A percentile compares a stretch with the other conserved stretches of the same genome.
Conservation (phyloP, 2,329 filamentous ascomycete genomes). For the Ophiostoma australiae region DNA sequence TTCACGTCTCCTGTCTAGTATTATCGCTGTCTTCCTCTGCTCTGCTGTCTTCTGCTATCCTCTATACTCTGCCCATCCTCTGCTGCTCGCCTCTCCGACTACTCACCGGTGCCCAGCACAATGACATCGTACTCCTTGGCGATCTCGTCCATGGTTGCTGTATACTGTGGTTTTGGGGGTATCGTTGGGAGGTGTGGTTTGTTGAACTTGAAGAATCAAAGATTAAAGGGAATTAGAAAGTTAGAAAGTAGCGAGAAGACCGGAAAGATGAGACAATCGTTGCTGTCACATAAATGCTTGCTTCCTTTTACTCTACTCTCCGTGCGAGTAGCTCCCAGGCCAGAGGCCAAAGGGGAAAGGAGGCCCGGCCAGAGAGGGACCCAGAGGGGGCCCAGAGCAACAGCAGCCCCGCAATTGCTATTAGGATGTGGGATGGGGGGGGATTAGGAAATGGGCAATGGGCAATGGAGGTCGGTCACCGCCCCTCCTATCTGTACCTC, state of each 20-base stretch:
- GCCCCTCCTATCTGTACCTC: slow-evolving; percentile 11
- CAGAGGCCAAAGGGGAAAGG: slow-evolving; percentile 21
- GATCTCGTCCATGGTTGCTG: slow-evolving; percentile 83
- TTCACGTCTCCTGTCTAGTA: not conserved
- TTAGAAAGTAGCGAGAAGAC: not conserved
- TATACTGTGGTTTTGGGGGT: slow-evolving; percentile 6
- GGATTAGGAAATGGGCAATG: not conserved
- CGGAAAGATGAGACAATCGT: slow-evolving; percentile 10
- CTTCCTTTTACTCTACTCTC: not conserved
- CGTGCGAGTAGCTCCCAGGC: not conserved
- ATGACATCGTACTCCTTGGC: slow-evolving; percentile 98
- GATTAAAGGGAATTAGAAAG: not conserved
- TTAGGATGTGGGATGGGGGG: slow-evolving; percentile 18
- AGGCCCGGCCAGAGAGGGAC: slow-evolving; percentile 15
- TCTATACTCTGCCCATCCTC: not conserved
- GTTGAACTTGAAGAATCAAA: not conserved
- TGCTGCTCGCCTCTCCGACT: not conserved
- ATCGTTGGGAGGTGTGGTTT: slow-evolving; percentile 7
- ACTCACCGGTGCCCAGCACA: slow-evolving; percentile 90
- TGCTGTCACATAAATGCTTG: slow-evolving; percentile 20
- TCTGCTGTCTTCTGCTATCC: not conserved
- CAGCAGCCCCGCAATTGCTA: slow-evolving; percentile 24
- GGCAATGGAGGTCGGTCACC: slow-evolving; percentile 18
- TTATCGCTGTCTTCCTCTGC: not conserved
- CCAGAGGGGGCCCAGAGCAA: slow-evolving; percentile 16